A percentile compares a stretch with the other conserved stretches of the same genome.
Evolutionary conservation across 2,329 filamentous ascomycete species (phyloP).

Genomic region (Rutstroemia sp.): DNA sequence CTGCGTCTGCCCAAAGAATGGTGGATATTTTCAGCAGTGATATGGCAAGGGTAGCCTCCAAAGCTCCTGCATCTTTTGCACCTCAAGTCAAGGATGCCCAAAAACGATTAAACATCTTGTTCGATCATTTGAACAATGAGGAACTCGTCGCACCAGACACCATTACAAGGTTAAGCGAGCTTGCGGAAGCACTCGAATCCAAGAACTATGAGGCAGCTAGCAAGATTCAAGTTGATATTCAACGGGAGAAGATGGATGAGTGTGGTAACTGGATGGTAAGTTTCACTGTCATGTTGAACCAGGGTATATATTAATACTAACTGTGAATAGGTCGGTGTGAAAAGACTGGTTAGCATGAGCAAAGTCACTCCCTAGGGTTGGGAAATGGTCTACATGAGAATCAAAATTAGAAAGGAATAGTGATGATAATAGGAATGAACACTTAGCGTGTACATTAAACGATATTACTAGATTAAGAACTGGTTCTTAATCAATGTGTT

Average conservation of each 20-base stretch:
- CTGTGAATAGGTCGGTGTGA: slow-evolving; percentile 57
- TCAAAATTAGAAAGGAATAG: neutral
- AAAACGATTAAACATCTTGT: slow-evolving; percentile 86
- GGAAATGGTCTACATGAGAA: neutral
- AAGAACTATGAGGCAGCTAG: slow-evolving; percentile 64
- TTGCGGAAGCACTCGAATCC: slow-evolving; percentile 58
- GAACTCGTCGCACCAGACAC: slow-evolving; percentile 80
- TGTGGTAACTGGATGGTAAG: slow-evolving; percentile 84
- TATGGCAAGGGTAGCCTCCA: slow-evolving; percentile 79
- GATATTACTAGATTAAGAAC: slow-evolving; percentile 3
- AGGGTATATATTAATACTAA: slow-evolving; percentile 34
- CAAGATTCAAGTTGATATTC: slow-evolving; percentile 65
- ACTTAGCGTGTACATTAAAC: slow-evolving; percentile 8
- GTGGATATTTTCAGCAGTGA: slow-evolving; percentile 76
- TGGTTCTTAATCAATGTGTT: neutral
- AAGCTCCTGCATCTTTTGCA: slow-evolving; percentile 80
- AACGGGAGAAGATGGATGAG: slow-evolving; percentile 70
- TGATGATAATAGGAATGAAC: neutral
- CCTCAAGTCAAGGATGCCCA: slow-evolving; percentile 89
- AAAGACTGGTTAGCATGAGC: slow-evolving; percentile 73
- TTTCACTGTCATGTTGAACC: slow-evolving; percentile 15
- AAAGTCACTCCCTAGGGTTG: slow-evolving; percentile 51
- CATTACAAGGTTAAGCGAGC: slow-evolving; percentile 55
- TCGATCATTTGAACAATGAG: slow-evolving; percentile 94
- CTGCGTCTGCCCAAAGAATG: slow-evolving; percentile 64